Base-by-base conservation (phyloP, 1,139 yeast species). In the Zygotorulaspora mrakii region DNA sequence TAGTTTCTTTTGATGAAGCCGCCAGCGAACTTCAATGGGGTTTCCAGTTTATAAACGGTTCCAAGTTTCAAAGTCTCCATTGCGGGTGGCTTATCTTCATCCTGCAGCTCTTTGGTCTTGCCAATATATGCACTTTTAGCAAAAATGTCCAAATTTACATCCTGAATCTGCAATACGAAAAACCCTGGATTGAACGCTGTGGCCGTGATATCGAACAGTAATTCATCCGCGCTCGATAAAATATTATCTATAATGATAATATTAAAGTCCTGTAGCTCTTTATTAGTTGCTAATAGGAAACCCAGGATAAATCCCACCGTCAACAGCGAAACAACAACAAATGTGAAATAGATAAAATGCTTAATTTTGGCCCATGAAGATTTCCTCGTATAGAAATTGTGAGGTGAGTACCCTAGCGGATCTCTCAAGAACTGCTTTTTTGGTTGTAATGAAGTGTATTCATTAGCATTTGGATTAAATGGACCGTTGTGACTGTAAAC, bases 121-220 rank as follows among this genome's bases (percentile, higher is more conserved):
- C 22, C 24, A 34, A 49, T 53, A 54, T 76, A 78, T 4, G 80
- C 74, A 39, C 94, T 78, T 52, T 83, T 82, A 1, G 96, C 97
- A 68, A 91, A 91, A 2, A 91, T 71, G 59, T 89, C 96, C 33
- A 91, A 62, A 52, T 87, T 94, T 5, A 82, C 82, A 6, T 79
- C 77, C 32, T 70, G 70, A 2, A 89, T 70, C 5, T 71, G 70
- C 3, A 89, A 77, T 1, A 85, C 73, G 52, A 83, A 72, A 68
- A 86, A 75, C 0, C 96, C 96, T 1, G 96, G 96, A 59, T 91
- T 91, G 50, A 81, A 76, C 1, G 94, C 95, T 47, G 79, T 82
- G 14, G 87, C 77, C 3, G 77, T 74, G 48, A 89, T 67, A 59
- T 83, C 87, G 65, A 89, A 87, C 1, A 88, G 75, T 38, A 91